Evolutionary conservation across 2,329 filamentous ascomycete species (phyloP).

Genomic region (Chaetomiaceae sp.): DNA sequence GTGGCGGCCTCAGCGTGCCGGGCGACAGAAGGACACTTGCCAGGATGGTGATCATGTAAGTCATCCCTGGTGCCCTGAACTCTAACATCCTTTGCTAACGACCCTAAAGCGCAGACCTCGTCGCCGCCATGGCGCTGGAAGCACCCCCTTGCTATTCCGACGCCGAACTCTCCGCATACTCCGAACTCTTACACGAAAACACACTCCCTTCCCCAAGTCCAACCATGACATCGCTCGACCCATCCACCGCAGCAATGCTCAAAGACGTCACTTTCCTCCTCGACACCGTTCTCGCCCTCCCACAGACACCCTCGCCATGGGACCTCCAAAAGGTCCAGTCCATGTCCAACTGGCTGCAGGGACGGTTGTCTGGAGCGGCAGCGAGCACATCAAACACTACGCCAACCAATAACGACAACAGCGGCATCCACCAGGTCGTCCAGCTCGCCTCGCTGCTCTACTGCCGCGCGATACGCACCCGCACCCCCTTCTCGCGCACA

Average conservation of each 20-base stretch:
- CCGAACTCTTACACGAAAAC: neutral
- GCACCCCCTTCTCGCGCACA: neutral
- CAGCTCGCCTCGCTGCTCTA: constrained; percentile 8
- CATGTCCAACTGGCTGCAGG: constrained; percentile 13
- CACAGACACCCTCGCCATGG: constrained; percentile 1
- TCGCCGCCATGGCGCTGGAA: constrained; percentile 8
- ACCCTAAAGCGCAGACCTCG: neutral
- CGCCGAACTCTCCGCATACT: neutral
- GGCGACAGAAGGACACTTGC: neutral
- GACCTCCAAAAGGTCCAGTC: constrained; percentile 11
- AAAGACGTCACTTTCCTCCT: constrained; percentile 14
- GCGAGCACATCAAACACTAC: neutral
- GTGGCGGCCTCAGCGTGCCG: constrained; percentile 3
- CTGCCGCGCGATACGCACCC: constrained; percentile 10
- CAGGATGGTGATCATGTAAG: constrained; percentile 14
- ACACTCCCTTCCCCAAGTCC: neutral
- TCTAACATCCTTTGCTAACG: neutral
- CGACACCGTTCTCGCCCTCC: constrained; percentile 8
- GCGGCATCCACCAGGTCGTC: constrained; percentile 3
- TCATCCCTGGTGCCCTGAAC: too few relatives aligned
- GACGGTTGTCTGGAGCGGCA: constrained; percentile 3
- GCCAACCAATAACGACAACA: neutral
- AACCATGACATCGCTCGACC: neutral
- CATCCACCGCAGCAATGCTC: constrained; percentile 9
- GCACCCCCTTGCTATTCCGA: neutral